These are phyloP conservation scores for Plicaturopsis crispa DNA, from an alignment of 768 basidiomycete genomes.

Conservation along the genomic window DNA sequence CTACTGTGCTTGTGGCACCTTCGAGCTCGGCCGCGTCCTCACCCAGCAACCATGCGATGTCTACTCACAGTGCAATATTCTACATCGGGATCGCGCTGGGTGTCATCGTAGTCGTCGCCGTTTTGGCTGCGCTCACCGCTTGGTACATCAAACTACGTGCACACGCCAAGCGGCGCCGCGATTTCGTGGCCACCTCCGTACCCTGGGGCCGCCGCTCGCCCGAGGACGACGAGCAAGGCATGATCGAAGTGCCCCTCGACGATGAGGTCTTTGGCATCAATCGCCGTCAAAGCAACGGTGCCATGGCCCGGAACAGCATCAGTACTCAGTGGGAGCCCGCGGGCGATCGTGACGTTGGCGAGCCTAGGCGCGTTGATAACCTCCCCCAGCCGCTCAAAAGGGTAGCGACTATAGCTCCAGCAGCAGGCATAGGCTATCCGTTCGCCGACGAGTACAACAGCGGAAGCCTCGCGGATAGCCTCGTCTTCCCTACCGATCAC, in stretches of 20 bases:
- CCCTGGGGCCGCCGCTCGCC: conserved; percentile 28
- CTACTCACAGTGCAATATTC: too few species aligned
- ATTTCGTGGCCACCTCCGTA: conserved; percentile 22
- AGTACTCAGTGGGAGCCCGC: conserved; percentile 31
- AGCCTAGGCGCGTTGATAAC: conserved; percentile 27
- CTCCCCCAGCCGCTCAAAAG: too few species aligned
- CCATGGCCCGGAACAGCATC: conserved; percentile 15
- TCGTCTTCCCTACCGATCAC: conserved; percentile 10
- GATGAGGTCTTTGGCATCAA: conserved; percentile 13
- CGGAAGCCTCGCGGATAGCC: conserved; percentile 12
- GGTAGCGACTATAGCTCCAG: too few species aligned
- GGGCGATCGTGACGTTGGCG: conserved; percentile 35
- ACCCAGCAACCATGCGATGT: too few species aligned
- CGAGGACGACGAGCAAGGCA: conserved; percentile 15
- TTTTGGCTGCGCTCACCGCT: conserved; percentile 36
- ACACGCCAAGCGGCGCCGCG: conserved; percentile 25
- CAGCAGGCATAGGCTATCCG: too few species aligned
- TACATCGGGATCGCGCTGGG: conserved; percentile 45
- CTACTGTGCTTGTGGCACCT: too few species aligned
- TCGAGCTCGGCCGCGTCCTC: too few species aligned
- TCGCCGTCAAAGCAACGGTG: conserved; percentile 14
- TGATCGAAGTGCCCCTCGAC: conserved; percentile 17
- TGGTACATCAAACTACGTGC: conserved; percentile 38
- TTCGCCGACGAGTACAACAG: conserved; percentile 13
- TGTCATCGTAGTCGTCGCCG: conserved; percentile 34